Evolutionary conservation across 2,329 filamentous ascomycete species (phyloP).

Genomic region (Tolypocladium ophioglossoides): DNA sequence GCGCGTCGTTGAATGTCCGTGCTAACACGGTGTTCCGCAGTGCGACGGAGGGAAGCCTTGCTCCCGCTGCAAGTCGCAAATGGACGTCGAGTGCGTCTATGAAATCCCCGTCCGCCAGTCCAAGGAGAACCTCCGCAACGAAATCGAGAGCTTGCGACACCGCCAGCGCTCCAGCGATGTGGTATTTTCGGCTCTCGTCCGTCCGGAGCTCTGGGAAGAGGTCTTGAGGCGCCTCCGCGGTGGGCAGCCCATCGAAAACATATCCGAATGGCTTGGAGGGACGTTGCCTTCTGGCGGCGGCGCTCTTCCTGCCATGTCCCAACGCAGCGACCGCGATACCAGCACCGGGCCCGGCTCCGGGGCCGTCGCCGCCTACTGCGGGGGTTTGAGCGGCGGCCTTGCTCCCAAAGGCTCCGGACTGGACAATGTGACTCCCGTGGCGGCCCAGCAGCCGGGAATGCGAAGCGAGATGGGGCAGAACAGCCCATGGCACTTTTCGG

Average conservation of each 20-base stretch:
- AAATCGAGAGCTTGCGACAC: slow-evolving; percentile 46
- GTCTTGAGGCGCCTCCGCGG: slow-evolving; percentile 40
- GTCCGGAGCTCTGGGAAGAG: slow-evolving; percentile 41
- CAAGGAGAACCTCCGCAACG: slow-evolving; percentile 48
- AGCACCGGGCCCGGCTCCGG: slow-evolving; percentile 7
- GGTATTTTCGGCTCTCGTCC: slow-evolving; percentile 42
- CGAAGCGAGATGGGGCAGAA: slow-evolving; percentile 30
- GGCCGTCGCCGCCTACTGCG: slow-evolving; percentile 10
- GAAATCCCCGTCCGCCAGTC: slow-evolving; percentile 53
- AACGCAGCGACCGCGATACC: slow-evolving; percentile 6
- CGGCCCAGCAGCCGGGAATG: slow-evolving; percentile 14
- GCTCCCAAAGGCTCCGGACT: slow-evolving; percentile 20
- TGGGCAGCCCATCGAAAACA: slow-evolving; percentile 43
- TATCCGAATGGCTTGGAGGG: slow-evolving; percentile 42
- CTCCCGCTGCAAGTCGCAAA: slow-evolving; percentile 42
- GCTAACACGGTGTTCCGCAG: slow-evolving; percentile 18
- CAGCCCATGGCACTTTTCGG: slow-evolving; percentile 39
- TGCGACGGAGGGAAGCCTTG: slow-evolving; percentile 50
- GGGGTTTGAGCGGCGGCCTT: slow-evolving; percentile 8
- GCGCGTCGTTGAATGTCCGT: background rate
- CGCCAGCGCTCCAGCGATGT: slow-evolving; percentile 44
- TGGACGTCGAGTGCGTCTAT: slow-evolving; percentile 47
- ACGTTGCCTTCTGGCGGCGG: slow-evolving; percentile 19
- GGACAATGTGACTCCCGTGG: slow-evolving; percentile 18
- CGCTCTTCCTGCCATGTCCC: slow-evolving; percentile 16